Conservation (phyloP, 768 basidiomycete genomes). For the Cystobasidium tubakii region DNA sequence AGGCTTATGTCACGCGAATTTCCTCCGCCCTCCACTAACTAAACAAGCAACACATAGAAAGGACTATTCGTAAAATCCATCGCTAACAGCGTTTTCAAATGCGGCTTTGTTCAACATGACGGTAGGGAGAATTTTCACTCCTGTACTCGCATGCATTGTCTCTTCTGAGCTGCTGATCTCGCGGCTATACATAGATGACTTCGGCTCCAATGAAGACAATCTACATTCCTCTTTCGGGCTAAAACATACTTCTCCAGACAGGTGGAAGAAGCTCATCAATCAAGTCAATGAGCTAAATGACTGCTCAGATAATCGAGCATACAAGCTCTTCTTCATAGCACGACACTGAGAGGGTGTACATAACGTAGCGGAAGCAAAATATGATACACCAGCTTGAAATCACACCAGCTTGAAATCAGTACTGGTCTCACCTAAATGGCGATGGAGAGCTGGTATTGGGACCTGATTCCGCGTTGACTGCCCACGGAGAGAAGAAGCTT, state of each 20-base stretch:
- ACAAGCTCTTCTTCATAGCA: constrained; percentile 46
- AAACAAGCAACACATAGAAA: not conserved
- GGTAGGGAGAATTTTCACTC: not conserved
- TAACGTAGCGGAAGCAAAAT: constrained; percentile 41
- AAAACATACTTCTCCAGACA: constrained; percentile 4
- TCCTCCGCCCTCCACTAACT: no score
- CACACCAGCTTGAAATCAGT: constrained; percentile 45
- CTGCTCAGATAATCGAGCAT: constrained; percentile 37
- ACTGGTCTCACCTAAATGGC: constrained; percentile 43
- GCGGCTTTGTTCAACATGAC: constrained; percentile 29
- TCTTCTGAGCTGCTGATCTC: no score
- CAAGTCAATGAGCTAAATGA: constrained; percentile 17
- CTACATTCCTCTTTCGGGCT: constrained; percentile 24
- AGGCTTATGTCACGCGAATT: no score
- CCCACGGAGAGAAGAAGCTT: constrained; percentile 42
- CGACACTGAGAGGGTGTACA: constrained; percentile 47
- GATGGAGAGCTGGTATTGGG: constrained; percentile 47
- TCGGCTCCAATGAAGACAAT: not conserved
- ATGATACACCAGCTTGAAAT: constrained; percentile 41
- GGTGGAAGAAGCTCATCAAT: constrained; percentile 11
- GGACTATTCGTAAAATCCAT: not conserved
- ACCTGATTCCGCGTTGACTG: constrained; percentile 45
- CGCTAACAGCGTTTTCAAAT: constrained; percentile 9
- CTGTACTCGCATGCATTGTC: no score
- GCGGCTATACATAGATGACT: not conserved